Evolutionary conservation across 2,329 filamentous ascomycete species (phyloP).

Genomic region (Hypocreales sp.): DNA sequence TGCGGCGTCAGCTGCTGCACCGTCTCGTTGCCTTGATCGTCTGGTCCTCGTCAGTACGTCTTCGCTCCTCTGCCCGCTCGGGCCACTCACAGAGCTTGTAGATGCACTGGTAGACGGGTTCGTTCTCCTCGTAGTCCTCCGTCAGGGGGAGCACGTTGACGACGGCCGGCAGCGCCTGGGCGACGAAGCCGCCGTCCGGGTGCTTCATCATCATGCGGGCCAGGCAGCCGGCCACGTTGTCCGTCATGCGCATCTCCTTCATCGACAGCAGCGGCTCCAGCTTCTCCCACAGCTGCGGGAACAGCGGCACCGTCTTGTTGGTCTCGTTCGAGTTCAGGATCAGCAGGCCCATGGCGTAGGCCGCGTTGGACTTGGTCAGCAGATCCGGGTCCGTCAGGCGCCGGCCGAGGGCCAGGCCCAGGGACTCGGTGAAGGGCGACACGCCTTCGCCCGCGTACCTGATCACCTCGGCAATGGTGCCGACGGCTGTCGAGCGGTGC

Average conservation of each 20-base stretch:
- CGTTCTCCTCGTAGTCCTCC: conserved; percentile 94
- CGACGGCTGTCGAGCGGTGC: conserved; percentile 80
- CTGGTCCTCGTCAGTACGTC: conserved; percentile 18
- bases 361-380: conserved; percentile 89
- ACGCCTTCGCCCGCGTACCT: conserved; percentile 71
- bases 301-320: conserved; percentile 55
- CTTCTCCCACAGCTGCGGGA: conserved; percentile 65
- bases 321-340: conserved; percentile 66
- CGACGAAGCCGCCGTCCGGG: conserved; percentile 65
- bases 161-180: conserved; percentile 67
- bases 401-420: conserved; percentile 72
- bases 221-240: conserved; percentile 87
- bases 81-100: conserved; percentile 59
- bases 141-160: conserved; percentile 70
- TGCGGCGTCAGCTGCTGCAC: conserved; percentile 55
- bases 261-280: conserved; percentile 73
- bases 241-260: conserved; percentile 65
- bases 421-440: conserved; percentile 60
- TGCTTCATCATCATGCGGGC: conserved; percentile 85
- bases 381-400: conserved; percentile 78
- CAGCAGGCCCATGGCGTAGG: conserved; percentile 78
- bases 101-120: conserved; percentile 82
- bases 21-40: conserved; percentile 52
- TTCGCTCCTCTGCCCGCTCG: no score
- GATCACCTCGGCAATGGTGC: conserved; percentile 82